These are phyloP conservation scores for Metschnikowia rubicola DNA, from an alignment of 805 yeast species.

Conservation along the genomic window DNA sequence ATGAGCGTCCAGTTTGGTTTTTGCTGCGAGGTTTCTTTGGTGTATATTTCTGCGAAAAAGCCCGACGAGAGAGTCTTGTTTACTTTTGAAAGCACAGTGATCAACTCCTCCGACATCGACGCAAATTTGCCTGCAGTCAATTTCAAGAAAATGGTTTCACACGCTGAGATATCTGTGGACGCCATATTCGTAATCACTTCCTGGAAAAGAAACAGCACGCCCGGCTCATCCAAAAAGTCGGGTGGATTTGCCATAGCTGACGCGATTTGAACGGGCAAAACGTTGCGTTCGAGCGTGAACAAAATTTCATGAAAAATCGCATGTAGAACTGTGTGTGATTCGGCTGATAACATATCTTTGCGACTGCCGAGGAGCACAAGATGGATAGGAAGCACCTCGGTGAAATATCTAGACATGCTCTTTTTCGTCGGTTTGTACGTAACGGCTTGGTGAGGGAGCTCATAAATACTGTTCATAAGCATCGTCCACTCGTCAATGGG, in stretches of 20 bases:
- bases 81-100: constrained; percentile 44
- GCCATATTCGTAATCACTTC: constrained; percentile 28
- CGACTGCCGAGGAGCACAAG: constrained; percentile 6
- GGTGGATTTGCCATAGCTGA: neutral
- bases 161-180: constrained; percentile 30
- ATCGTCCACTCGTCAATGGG: constrained; percentile 23
- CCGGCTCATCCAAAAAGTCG: constrained; percentile 1
- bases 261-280: constrained; percentile 4
- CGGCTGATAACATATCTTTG: neutral
- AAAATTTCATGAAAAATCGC: constrained; percentile 6
- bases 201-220: constrained; percentile 21
- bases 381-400: constrained; percentile 21
- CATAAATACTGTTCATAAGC: constrained; percentile 22
- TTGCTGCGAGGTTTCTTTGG: constrained; percentile 21
- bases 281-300: constrained; percentile 5
- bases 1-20: constrained; percentile 45
- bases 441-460: constrained; percentile 22
- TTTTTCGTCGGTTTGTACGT: constrained; percentile 30
- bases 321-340: constrained; percentile 3
- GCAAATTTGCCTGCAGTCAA: constrained; percentile 38
- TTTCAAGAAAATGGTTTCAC: constrained; percentile 49
- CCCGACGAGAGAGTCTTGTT: constrained; percentile 53
- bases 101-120: constrained; percentile 37
- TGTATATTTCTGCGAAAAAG: constrained; percentile 45
- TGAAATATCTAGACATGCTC: constrained; percentile 24